Base-by-base conservation (phyloP, 1,139 yeast species). In the Pneumocystis murina region DNA sequence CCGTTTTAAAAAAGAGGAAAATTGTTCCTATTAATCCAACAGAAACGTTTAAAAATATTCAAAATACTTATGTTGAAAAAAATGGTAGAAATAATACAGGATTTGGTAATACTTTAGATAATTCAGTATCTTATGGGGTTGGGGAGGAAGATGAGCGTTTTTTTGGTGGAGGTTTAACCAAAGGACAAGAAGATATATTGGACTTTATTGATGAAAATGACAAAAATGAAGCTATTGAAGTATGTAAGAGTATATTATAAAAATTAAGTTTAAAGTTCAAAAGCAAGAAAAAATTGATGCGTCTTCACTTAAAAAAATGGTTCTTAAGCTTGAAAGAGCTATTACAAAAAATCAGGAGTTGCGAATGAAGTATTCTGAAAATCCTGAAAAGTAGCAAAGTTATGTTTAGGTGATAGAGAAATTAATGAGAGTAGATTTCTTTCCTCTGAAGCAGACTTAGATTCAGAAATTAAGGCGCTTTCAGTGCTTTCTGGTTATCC, bases 321-420 rank as follows among this genome's bases (percentile, higher is more conserved):
- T 71, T 2, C 62, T 68, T 12, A 65, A 66, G 40, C 66, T 76
- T 43, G 73, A 73, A 59, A 65, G 68, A 16, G 70, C 72, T 0
- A 66, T 72, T 4, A 62, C 68, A 16, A 67, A 67, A 41, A 77
- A 77, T 69, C 66, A 69, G 10, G 71, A 70, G 54, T 68, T 70
- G 59, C 70, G 79, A 16, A 69, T 68, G 16, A 70, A 71, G 59
- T 69, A 68, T 66, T 65, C 70, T 0, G 69, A 68, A 35, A 75
- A 75, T n/a, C 79, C 79, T 1, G 62, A 71, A 48, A 75, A 74
- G 68, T 71, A 68, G 28, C 7, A 48, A 48, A 24, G 1, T 4
- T 48, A 24, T 59, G 57, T 71, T n/a, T 60, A 36, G 12, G 4
- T 38, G 8, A 24, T 24, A 24, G 12, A 12, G 20, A 1, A 17